A percentile compares a stretch with the other conserved stretches of the same genome.
Evolutionary conservation across 2,329 filamentous ascomycete species (phyloP).

Genomic region (Scedosporium aurantiacum): DNA sequence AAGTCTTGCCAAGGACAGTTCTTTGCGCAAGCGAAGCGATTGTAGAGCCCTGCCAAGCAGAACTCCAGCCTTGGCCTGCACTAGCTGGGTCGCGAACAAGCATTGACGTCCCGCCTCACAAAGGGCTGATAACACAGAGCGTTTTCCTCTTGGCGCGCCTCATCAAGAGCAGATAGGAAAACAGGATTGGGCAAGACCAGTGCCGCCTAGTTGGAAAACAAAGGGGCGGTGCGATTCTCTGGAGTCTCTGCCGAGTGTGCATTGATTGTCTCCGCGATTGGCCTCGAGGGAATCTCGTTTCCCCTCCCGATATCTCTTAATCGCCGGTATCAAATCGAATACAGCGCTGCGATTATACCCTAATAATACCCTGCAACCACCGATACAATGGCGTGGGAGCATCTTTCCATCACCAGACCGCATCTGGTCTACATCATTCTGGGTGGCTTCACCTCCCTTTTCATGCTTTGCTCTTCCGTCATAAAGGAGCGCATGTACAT

Average conservation of each 20-base stretch:
- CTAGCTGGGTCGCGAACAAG: background rate
- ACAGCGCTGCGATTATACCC: background rate
- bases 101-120: background rate
- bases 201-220: no score
- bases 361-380: background rate
- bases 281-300: background rate
- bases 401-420: slow-evolving; percentile 79
- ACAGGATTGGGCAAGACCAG: no score
- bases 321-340: background rate
- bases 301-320: background rate
- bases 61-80: background rate
- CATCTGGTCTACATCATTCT: slow-evolving; percentile 98
- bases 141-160: background rate
- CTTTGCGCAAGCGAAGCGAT: background rate
- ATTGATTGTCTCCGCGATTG: background rate
- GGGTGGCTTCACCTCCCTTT: slow-evolving; percentile 91
- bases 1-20: background rate
- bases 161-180: no score
- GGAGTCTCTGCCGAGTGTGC: no score
- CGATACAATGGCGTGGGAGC: slow-evolving; percentile 65
- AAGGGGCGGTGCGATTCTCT: no score
- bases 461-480: slow-evolving; percentile 96
- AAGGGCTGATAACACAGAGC: background rate
- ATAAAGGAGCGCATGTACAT: slow-evolving; percentile 99
- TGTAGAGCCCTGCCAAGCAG: background rate